Evolutionary conservation across 768 basidiomycete genomes (phyloP).

Genomic region (Panus rudis): DNA sequence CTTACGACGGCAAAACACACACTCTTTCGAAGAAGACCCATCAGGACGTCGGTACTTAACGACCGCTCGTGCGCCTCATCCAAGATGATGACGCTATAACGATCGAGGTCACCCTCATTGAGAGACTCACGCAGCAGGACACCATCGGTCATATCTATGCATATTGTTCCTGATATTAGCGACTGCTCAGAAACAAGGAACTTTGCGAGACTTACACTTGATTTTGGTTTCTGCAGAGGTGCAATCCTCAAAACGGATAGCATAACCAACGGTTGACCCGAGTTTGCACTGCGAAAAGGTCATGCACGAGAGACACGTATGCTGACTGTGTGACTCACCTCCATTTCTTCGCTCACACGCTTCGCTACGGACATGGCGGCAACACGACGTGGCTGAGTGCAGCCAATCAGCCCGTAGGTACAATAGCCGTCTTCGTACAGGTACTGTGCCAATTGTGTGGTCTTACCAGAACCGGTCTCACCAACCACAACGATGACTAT

Average conservation of each 20-base stretch:
- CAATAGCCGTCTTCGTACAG: slow-evolving; percentile 97
- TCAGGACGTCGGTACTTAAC: slow-evolving; percentile 93
- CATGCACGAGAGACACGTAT: slow-evolving; percentile 1
- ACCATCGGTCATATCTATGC: slow-evolving; percentile 95
- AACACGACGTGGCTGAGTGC: slow-evolving; percentile 97
- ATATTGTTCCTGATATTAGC: neutral
- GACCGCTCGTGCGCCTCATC: slow-evolving; percentile 99
- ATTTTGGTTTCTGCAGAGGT: slow-evolving; percentile 92
- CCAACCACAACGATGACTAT: slow-evolving; percentile 91
- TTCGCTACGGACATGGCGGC: slow-evolving; percentile 99
- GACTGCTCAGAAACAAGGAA: neutral
- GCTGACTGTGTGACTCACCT: slow-evolving; percentile 42
- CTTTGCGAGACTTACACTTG: slow-evolving; percentile 63
- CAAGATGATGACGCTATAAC: slow-evolving; percentile 95
- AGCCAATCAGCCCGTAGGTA: slow-evolving; percentile 82
- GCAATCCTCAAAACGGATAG: slow-evolving; percentile 98
- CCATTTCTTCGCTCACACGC: slow-evolving; percentile 99
- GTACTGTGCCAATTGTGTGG: slow-evolving; percentile 93
- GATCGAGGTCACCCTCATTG: slow-evolving; percentile 96
- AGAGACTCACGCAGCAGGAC: slow-evolving; percentile 96
- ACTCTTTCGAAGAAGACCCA: slow-evolving; percentile 96
- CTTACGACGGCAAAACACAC: slow-evolving; percentile 36
- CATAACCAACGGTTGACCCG: slow-evolving; percentile 88
- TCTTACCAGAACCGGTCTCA: slow-evolving; percentile 99
- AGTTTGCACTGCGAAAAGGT: slow-evolving; percentile 62